These are phyloP conservation scores for Botrytis paeoniae DNA, from an alignment of 2,329 filamentous ascomycete genomes.

Conservation along the genomic window DNA sequence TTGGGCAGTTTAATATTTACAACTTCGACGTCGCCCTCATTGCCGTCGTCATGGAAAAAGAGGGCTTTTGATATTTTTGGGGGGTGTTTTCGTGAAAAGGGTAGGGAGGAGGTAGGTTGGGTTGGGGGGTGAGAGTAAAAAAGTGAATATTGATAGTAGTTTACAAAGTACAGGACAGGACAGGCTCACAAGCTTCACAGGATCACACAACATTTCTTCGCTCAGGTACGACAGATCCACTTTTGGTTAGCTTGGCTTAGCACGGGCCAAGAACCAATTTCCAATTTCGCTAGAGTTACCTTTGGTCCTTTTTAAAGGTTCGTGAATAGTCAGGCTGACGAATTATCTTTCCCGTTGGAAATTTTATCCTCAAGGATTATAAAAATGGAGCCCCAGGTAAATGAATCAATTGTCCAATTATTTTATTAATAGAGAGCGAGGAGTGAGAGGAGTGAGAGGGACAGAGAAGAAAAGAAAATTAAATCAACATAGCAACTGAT, in stretches of 20 bases:
- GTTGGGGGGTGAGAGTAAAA: conserved; percentile 1
- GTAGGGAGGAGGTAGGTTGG: not conserved
- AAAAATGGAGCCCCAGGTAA: not conserved
- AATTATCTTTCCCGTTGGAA: conserved; percentile 1
- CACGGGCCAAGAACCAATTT: conserved; percentile 17
- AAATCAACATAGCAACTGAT: not conserved
- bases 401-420: conserved; percentile 13
- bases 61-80: not conserved
- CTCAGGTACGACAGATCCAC: conserved; percentile 11
- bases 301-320: not conserved
- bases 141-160: not conserved
- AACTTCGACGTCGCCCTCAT: conserved; percentile 19
- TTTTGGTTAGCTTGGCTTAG: not conserved
- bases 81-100: not conserved
- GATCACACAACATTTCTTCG: not conserved
- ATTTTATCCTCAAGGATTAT: not conserved
- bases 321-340: conserved; percentile 16
- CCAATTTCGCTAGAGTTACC: conserved; percentile 20
- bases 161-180: not conserved
- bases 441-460: not conserved
- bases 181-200: not conserved
- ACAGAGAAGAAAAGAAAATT: conserved; percentile 7
- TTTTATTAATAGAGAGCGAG: not conserved
- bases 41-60: conserved; percentile 17
- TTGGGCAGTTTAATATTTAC: conserved; percentile 17